Base-by-base conservation (phyloP, 176 grass and related monocot genomes). In the Aechmea fasciata region DNA sequence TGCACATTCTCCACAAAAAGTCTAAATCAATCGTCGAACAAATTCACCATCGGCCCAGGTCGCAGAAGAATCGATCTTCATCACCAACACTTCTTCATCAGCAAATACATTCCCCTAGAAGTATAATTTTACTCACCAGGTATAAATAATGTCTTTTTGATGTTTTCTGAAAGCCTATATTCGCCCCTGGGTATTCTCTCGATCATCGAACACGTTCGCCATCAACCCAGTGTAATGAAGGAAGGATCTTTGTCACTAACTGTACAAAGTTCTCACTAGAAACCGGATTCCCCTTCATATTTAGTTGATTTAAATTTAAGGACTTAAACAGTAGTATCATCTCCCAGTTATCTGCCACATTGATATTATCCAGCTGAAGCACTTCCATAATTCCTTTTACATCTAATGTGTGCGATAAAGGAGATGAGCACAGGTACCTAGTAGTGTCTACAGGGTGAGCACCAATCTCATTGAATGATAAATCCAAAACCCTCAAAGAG, bases 401-500 rank as follows among this genome's bases (percentile, higher is more conserved):
- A 71, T 92, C 65, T 0, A 51, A 74, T 15, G 83, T 83, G 75
- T 97, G 84, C 17, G 89, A 92, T 62, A 97, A 90, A 11, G 89
- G 89, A 75, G 84, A 90, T 2, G 82, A 69, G 51, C 73, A 90
- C 24, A 97, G 81, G 71, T 92, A 97, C 63, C 89, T 83, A 51
- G 82, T 75, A 9, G 84, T 92, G 75, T 97, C 84, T 4, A 85
- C 80, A 57, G 77, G 41, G 63, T 85, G 89, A 71, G 77, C 68
- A 63, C 86, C 86, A 23, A 97, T 97, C 76, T 84, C 18, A 54
- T 97, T 97, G 71, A 51, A 97, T 52, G 94, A 97, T 63, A 97
- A 62, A 82, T 97, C 86, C 17, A 97, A 63, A n/a, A 75, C 89
- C 84, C 82, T 90, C 65, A 97, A 70, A 54, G 69, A 90, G 61